phyloP scores from a whole-genome alignment of 768 basidiomycete species.

The Lactifluus volemus region DNA sequence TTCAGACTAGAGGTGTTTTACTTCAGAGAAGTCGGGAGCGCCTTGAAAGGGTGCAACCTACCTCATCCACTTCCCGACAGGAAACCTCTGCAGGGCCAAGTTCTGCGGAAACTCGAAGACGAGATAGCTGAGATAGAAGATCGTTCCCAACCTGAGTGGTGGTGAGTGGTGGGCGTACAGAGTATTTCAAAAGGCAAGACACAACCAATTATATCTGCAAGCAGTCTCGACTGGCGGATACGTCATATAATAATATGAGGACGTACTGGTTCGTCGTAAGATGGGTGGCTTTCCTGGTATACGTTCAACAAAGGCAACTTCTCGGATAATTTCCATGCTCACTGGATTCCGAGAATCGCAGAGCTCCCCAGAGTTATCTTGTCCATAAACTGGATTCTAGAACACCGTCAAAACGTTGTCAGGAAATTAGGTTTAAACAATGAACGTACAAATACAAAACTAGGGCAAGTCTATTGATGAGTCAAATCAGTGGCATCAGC shows the following conservation, averaged over 20 bases:
- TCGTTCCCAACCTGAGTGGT: slow-evolving; percentile 54
- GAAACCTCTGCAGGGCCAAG: slow-evolving; percentile 59
- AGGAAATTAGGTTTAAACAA: too few species aligned
- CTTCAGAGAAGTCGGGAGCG: background rate
- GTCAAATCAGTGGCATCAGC: background rate
- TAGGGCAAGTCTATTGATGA: slow-evolving; percentile 20
- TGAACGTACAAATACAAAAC: slow-evolving; percentile 46
- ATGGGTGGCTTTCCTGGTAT: slow-evolving; percentile 45
- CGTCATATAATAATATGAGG: background rate
- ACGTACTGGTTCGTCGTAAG: slow-evolving; percentile 56
- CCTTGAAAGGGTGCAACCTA: slow-evolving; percentile 19
- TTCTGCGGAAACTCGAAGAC: slow-evolving; percentile 70
- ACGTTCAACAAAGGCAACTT: background rate
- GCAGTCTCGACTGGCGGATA: background rate
- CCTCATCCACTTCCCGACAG: slow-evolving; percentile 81
- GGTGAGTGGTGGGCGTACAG: background rate
- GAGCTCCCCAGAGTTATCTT: slow-evolving; percentile 61
- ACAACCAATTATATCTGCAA: slow-evolving; percentile 56
- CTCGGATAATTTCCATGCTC: slow-evolving; percentile 13
- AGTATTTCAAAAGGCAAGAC: background rate
- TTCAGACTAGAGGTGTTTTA: slow-evolving; percentile 38
- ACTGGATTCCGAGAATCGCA: slow-evolving; percentile 66
- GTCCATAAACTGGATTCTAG: slow-evolving; percentile 73
- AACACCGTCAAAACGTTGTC: slow-evolving; percentile 13
- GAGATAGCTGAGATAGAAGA: slow-evolving; percentile 66